Percentiles rank a stretch among this genome's conserved stretches.
phyloP scores from a whole-genome alignment of 495 filamentous ascomycete species.

The Aspergillus cavernicola region DNA sequence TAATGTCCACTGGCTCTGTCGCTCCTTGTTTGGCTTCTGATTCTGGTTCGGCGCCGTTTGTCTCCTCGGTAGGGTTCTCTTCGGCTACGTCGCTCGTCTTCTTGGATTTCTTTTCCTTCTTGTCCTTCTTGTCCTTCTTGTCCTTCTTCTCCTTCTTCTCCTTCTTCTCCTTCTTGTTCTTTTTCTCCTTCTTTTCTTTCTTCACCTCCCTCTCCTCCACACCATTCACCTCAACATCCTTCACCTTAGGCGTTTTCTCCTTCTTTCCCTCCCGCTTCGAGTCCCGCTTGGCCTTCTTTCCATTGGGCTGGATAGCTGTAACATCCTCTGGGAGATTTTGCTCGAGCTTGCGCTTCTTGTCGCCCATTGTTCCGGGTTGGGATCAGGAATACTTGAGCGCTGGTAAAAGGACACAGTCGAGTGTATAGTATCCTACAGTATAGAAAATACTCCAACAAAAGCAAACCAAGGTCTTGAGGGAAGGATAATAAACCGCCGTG shows the following conservation, averaged over 20 bases:
- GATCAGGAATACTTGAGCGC: background rate
- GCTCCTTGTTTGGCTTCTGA: background rate
- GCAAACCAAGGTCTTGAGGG: too few relatives aligned
- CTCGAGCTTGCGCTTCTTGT: constrained; percentile 46
- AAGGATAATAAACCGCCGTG: background rate
- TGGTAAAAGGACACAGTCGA: too few relatives aligned
- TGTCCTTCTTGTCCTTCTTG: constrained; percentile 16
- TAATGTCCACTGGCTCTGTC: constrained; percentile 8
- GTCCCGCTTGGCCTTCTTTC: constrained; percentile 40
- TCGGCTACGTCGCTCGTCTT: constrained; percentile 2
- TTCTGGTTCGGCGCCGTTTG: constrained; percentile 1
- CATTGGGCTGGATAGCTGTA: constrained; percentile 26
- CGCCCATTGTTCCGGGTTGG: constrained; percentile 28
- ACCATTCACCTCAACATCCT: constrained; percentile 13
- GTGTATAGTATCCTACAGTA: too few relatives aligned
- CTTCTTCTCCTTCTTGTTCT: constrained; percentile 15
- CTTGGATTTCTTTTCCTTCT: constrained; percentile 6
- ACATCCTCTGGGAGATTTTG: constrained; percentile 17
- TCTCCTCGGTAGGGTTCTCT: background rate
- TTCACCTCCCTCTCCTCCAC: constrained; percentile 12
- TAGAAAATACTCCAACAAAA: too few relatives aligned
- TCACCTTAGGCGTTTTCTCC: constrained; percentile 8
- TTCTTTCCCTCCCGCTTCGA: constrained; percentile 15
- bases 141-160: constrained; percentile 18
- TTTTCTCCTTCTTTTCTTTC: constrained; percentile 14